These are phyloP conservation scores for Epichloe sp. DNA, from an alignment of 2,329 filamentous ascomycete genomes.

Conservation along the genomic window DNA sequence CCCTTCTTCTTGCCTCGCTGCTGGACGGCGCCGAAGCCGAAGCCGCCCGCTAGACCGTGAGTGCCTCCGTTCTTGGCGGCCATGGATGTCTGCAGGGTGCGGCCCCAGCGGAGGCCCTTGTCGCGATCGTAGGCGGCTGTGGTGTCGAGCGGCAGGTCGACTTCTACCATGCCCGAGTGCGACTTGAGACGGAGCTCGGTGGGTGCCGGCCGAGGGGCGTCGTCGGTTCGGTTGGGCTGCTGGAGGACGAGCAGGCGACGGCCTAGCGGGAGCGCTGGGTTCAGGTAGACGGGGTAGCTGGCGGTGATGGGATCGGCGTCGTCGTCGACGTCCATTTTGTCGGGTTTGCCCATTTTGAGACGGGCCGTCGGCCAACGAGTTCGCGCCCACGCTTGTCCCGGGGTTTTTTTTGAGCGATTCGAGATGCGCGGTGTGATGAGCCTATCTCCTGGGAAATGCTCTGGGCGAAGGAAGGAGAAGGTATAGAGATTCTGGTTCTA, in stretches of 20 bases:
- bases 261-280: constrained; percentile 49
- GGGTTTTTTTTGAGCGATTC: too few species aligned
- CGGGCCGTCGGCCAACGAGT: neutral
- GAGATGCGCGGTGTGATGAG: neutral
- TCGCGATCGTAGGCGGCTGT: constrained; percentile 64
- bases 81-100: constrained; percentile 52
- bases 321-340: constrained; percentile 15
- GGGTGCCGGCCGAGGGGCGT: constrained; percentile 39
- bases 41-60: constrained; percentile 60
- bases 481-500: too few species aligned
- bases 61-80: constrained; percentile 49
- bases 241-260: constrained; percentile 72
- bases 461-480: too few species aligned
- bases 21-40: constrained; percentile 45
- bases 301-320: constrained; percentile 57
- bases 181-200: constrained; percentile 72
- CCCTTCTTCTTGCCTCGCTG: constrained; percentile 27
- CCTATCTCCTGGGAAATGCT: too few species aligned
- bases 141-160: constrained; percentile 76
- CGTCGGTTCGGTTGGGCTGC: constrained; percentile 65
- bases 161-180: constrained; percentile 69
- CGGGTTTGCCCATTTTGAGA: constrained; percentile 1
- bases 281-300: constrained; percentile 78
- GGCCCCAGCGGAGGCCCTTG: constrained; percentile 74
- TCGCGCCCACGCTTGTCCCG: neutral